Conservation (phyloP, 257 asterid species). For the Solanum verrucosum region DNA sequence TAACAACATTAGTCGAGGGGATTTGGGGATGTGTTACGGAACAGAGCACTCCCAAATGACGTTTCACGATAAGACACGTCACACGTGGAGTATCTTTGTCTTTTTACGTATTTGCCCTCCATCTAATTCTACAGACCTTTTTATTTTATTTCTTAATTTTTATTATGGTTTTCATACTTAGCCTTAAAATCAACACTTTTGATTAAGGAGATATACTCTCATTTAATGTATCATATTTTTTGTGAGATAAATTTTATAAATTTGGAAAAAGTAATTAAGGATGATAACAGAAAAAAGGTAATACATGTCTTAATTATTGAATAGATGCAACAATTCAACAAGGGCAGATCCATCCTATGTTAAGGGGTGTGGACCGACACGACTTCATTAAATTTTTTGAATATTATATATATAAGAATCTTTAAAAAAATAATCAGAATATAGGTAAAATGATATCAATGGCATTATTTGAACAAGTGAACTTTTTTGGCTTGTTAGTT, state of each 20-base stretch:
- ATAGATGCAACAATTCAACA: neutral
- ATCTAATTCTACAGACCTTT: neutral
- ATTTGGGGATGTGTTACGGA: neutral
- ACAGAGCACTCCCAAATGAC: neutral
- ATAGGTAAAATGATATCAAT: too few relatives aligned
- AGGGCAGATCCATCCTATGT: too few relatives aligned
- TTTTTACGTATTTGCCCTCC: neutral
- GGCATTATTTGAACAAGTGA: neutral
- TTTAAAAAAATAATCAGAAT: too few relatives aligned
- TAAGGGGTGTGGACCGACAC: too few relatives aligned
- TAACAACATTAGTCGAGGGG: neutral
- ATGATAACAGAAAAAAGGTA: neutral
- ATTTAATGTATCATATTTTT: too few relatives aligned
- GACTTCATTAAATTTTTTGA: too few relatives aligned
- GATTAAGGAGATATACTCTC: neutral
- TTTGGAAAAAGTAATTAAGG: neutral
- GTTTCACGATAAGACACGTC: conserved; percentile 13
- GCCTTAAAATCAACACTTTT: neutral
- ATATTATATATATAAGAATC: too few relatives aligned
- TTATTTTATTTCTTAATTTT: too few relatives aligned
- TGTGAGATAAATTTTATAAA: too few relatives aligned
- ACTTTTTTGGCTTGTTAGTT: too few relatives aligned
- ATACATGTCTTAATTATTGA: neutral
- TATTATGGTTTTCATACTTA: neutral
- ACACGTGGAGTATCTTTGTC: neutral